Evolutionary conservation across 148 eudicot genomes (phyloP).

Genomic region (Simmondsia chinensis): DNA sequence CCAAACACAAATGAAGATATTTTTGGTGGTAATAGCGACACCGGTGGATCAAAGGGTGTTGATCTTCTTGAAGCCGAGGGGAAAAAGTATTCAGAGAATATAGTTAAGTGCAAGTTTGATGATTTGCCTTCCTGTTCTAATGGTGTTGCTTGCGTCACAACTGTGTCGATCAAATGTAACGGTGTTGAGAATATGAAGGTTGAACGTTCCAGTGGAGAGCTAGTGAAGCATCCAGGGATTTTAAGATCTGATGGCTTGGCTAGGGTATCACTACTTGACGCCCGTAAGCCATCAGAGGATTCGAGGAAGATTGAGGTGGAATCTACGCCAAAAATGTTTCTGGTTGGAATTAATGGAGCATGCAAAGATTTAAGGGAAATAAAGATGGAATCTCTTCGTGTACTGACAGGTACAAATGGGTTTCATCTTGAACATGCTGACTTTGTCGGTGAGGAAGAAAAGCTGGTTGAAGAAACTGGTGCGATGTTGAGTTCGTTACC

Average conservation of each 20-base stretch:
- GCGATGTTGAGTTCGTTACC: constrained; percentile 5
- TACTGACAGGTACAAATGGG: background rate
- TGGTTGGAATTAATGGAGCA: background rate
- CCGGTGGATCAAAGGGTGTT: constrained; percentile 1
- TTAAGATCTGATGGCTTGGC: background rate
- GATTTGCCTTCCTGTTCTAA: constrained; percentile 4
- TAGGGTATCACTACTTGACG: background rate
- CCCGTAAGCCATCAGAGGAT: background rate
- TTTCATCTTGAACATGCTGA: constrained; percentile 1
- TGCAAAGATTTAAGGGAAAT: background rate
- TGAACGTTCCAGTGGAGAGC: constrained; percentile 9
- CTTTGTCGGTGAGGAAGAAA: constrained; percentile 4
- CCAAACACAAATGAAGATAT: constrained; percentile 7
- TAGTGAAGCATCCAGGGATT: background rate
- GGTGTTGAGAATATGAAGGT: background rate
- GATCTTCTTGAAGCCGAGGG: constrained; percentile 13
- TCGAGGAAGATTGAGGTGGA: constrained; percentile 4
- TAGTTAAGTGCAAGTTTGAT: constrained; percentile 7
- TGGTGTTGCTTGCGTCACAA: background rate
- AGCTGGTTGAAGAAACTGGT: constrained; percentile 7
- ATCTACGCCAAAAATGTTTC: background rate
- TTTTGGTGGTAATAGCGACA: constrained; percentile 2
- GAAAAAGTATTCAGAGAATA: constrained; percentile 8
- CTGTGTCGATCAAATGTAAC: background rate
- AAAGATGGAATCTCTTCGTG: background rate